Evolutionary conservation across 352 stramenopile species (phyloP), one percentile per base, ranked within the genome.

Genomic region (Globisporangium camurandrum): DNA sequence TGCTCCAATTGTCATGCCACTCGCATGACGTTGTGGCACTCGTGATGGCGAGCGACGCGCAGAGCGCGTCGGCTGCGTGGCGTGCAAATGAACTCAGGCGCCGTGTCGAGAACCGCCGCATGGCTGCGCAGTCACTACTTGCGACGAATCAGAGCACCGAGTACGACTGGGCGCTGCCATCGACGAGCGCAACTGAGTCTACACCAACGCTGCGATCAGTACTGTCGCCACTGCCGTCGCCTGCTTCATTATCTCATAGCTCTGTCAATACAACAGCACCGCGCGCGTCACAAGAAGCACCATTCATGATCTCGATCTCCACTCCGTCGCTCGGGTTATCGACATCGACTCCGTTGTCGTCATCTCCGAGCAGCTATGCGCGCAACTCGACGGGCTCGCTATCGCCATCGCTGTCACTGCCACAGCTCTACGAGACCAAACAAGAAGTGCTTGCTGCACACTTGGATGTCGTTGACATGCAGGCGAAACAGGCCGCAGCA

Each of bases 381-480:
- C 9, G 33, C 27, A 49, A 9, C 2, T 11, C 43, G 10, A n/a
- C 43, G 17, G 3, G n/a, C 1, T 3, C 30, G 19, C 14, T 40
- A 19, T 23, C 44, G 31, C 4, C 26, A 4, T 31, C 44, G 1
- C 20, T 58, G 17, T 64, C 51, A n/a, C 47, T 89, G 3, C 75
- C 72, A 3, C 41, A 59, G 19, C 57, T 88, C 1, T 43, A 59
- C 3, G 45, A 47, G 19, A 55, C 59, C 3, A 82, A 72, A 24
- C 64, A 70, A 20, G 71, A 84, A 26, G 56, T 72, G 1, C 63
- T 80, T 5, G 63, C 56, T 1, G 66, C 83, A 22, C 68, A 77
- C 38, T 69, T 80, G 64, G 63, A 77, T 1, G 57, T 89, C 12
- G 51, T 84, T 26, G 75, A 80, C 34, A 55, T 66, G 7, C 59